Evolutionary conservation across 352 stramenopile genomes (phyloP), one percentile per base, ranked within the genome.

Genomic region (Ophiocytium majus): DNA sequence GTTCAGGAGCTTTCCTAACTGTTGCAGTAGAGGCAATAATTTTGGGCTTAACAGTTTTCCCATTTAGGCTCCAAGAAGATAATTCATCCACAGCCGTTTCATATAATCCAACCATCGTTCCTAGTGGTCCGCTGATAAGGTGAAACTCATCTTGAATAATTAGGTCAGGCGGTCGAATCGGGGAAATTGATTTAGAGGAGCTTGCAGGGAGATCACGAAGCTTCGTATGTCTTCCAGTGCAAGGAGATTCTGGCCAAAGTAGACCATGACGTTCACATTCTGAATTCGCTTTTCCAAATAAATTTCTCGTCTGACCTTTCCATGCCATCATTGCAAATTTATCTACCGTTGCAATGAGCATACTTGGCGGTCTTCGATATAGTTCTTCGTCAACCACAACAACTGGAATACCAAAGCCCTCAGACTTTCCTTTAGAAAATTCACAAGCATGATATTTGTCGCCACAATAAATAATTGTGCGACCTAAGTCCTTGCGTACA

Each of bases 111-210:
- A 71, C 57, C 57, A 71, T 71, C 57, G 57, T 71, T 71, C 57
- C 57, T 23, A 71, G 57, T 28, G 57, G 57, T 71, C 57, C 57
- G 23, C 19, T 23, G 28, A 71, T 71, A 23, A 71, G 57, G 57
- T 71, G 57, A 23, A 71, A 71, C 28, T 71, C 57, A 28, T 71
- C 57, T 71, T 71, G 57, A 71, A 71, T 71, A 28, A 71, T 71
- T 23, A 71, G 57, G 28, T 71, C 57, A 28, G 57, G 57, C 23
- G 57, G 57, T 23, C 23, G 57, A 23, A 71, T 23, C 19, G 57
- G 57, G 57, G 57, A n/a, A n/a, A n/a, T n/a, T n/a, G n/a, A n/a
- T n/a, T n/a, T n/a, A n/a, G n/a, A n/a, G n/a, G n/a, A n/a, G n/a
- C n/a, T n/a, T n/a, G n/a, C n/a, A n/a, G n/a, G n/a, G n/a, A n/a